Conservation (phyloP, 116 monocot species). For the Dioscorea cayenensis region DNA sequence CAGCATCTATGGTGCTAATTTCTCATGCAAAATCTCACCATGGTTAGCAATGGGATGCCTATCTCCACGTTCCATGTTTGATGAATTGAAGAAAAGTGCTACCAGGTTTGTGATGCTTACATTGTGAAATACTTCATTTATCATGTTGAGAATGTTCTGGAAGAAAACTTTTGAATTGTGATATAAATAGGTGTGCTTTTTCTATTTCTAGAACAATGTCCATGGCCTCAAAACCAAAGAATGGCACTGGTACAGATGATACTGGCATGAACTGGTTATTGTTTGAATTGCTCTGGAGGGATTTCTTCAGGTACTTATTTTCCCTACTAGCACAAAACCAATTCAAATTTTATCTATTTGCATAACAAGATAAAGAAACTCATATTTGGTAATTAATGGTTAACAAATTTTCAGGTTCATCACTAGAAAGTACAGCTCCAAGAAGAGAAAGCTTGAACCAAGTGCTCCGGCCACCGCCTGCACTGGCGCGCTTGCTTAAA, state of each 20-base stretch:
- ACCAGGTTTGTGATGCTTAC: slow-evolving; percentile 45
- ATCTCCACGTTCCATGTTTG: slow-evolving; percentile 95
- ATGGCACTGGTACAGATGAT: slow-evolving; percentile 30
- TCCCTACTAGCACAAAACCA: not conserved
- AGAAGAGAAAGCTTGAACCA: slow-evolving; percentile 44
- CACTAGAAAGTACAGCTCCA: slow-evolving; percentile 87
- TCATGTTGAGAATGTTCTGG: not conserved
- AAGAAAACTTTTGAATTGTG: not conserved
- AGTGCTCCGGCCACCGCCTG: slow-evolving; percentile 61
- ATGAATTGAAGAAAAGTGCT: slow-evolving; percentile 77
- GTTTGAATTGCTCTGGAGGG: slow-evolving; percentile 98
- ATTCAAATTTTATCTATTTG: not conserved
- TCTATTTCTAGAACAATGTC: slow-evolving; percentile 38
- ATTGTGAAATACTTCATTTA: not conserved
- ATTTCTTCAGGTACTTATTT: slow-evolving; percentile 80
- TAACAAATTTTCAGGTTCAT: slow-evolving; percentile 55
- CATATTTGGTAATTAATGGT: too few species aligned
- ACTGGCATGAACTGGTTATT: slow-evolving; percentile 83
- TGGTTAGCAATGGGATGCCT: slow-evolving; percentile 95
- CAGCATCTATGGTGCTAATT: slow-evolving; percentile 95
- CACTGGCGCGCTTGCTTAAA: slow-evolving; percentile 53
- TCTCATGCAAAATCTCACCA: slow-evolving; percentile 98
- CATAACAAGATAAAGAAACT: too few species aligned
- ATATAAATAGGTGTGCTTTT: not conserved
- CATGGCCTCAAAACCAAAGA: slow-evolving; percentile 25